A percentile compares a stretch with the other conserved stretches of the same genome.
phyloP scores from a whole-genome alignment of 495 filamentous ascomycete species.

The Aspergillus bridgeri region DNA sequence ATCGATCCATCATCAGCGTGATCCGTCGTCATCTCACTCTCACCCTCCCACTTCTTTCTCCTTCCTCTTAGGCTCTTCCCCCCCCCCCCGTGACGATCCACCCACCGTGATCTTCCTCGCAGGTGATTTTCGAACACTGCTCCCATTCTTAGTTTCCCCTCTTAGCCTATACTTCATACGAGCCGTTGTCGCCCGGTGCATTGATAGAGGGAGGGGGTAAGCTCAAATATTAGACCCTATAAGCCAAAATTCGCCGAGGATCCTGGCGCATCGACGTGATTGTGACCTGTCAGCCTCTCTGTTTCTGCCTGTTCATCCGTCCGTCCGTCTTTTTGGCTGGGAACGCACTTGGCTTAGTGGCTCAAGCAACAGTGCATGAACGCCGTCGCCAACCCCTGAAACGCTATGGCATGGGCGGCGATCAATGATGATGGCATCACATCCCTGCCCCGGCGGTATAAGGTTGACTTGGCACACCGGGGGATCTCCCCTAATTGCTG shows the following conservation, averaged over 20 bases:
- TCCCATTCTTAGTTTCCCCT: background rate
- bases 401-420: background rate
- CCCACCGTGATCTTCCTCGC: conserved; percentile 19
- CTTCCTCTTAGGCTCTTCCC: background rate
- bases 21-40: background rate
- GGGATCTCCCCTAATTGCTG: background rate
- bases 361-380: background rate
- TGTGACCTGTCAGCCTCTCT: background rate
- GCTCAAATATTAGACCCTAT: conserved; percentile 33
- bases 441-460: conserved; percentile 3
- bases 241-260: conserved; percentile 6
- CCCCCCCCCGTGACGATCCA: conserved; percentile 15
- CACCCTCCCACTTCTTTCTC: background rate
- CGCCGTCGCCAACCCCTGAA: background rate
- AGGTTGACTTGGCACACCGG: conserved; percentile 5
- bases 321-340: background rate
- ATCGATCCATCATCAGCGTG: background rate
- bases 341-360: background rate
- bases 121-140: conserved; percentile 16
- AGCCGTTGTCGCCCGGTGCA: conserved; percentile 25
- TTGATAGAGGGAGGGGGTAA: conserved; percentile 7
- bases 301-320: background rate
- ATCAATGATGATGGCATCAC: background rate
- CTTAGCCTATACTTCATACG: conserved; percentile 26
- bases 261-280: background rate